Percentiles rank a stretch among this genome's conserved stretches.
Evolutionary conservation across 768 basidiomycete species (phyloP).

Genomic region (Tricholoma flavovirens): DNA sequence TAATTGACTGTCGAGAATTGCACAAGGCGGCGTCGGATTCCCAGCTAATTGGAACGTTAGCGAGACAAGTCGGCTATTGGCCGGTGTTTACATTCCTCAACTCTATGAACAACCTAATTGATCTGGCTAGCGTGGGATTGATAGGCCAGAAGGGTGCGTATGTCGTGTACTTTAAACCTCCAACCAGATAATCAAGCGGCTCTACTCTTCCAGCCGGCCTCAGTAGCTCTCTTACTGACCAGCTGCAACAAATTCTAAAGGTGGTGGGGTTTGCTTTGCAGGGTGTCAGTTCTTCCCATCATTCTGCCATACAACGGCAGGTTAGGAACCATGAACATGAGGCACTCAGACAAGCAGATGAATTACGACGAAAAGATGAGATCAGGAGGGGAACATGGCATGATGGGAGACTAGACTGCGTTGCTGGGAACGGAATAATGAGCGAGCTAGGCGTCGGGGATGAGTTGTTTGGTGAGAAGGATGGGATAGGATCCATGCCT

Average conservation of each 20-base stretch:
- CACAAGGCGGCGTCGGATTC: conserved; percentile 65
- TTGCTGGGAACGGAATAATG: conserved; percentile 85
- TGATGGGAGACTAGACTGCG: conserved; percentile 78
- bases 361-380: conserved; percentile 33
- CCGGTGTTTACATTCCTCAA: conserved; percentile 84
- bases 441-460: conserved; percentile 81
- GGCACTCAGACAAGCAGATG: conserved; percentile 33
- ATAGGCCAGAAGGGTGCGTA: conserved; percentile 85
- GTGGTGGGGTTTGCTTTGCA: conserved; percentile 71
- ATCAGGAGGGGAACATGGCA: conserved; percentile 72
- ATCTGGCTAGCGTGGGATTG: conserved; percentile 88
- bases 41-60: conserved; percentile 61
- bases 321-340: conserved; percentile 32
- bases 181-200: background rate
- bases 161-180: background rate
- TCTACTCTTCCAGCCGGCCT: conserved; percentile 60
- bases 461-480: conserved; percentile 41
- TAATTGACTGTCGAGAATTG: conserved; percentile 82
- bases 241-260: conserved; percentile 79
- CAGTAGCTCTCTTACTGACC: conserved; percentile 70
- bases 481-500: conserved; percentile 8
- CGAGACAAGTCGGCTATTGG: conserved; percentile 82
- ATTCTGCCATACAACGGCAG: conserved; percentile 34
- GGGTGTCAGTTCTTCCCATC: conserved; percentile 49
- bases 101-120: conserved; percentile 76